Percentiles rank a stretch among this genome's conserved stretches.
Evolutionary conservation across 208 protist species (phyloP).

Genomic region (Trypanosoma boissoni): DNA sequence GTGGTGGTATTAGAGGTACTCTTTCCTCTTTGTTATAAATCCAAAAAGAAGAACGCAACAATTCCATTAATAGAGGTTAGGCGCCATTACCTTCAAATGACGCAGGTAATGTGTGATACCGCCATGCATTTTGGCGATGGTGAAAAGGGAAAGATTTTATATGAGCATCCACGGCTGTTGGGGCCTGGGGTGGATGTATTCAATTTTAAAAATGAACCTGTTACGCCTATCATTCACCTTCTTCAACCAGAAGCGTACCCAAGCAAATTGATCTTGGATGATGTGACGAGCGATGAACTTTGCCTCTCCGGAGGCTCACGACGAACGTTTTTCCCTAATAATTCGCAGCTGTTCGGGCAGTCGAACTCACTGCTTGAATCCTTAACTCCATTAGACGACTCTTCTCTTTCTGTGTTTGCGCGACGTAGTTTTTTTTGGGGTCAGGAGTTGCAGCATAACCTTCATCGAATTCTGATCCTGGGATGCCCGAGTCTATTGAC

Average conservation of each 20-base stretch:
- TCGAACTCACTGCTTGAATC: neutral
- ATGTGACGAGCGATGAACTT: neutral
- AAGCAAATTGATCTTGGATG: constrained; percentile 18
- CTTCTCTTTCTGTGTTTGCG: neutral
- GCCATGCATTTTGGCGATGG: neutral
- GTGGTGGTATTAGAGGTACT: too few species aligned
- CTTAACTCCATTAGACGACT: neutral
- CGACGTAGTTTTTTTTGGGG: neutral
- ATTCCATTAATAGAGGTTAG: too few species aligned
- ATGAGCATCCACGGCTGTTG: constrained; percentile 16
- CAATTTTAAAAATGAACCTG: constrained; percentile 13
- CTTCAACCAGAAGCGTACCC: constrained; percentile 19
- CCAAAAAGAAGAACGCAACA: too few species aligned
- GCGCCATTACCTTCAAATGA: too few species aligned
- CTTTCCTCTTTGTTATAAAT: too few species aligned
- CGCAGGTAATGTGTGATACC: neutral
- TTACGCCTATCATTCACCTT: constrained; percentile 13
- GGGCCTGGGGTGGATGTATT: constrained; percentile 22
- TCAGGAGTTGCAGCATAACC: neutral
- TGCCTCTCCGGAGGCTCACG: neutral
- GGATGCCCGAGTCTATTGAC: constrained; percentile 6
- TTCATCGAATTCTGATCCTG: constrained; percentile 13
- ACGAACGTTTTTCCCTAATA: neutral
- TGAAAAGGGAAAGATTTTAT: constrained; percentile 7
- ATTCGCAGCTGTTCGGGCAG: neutral